phyloP scores from a whole-genome alignment of 2,329 filamentous ascomycete species.

The Harringtonia aguacate region DNA sequence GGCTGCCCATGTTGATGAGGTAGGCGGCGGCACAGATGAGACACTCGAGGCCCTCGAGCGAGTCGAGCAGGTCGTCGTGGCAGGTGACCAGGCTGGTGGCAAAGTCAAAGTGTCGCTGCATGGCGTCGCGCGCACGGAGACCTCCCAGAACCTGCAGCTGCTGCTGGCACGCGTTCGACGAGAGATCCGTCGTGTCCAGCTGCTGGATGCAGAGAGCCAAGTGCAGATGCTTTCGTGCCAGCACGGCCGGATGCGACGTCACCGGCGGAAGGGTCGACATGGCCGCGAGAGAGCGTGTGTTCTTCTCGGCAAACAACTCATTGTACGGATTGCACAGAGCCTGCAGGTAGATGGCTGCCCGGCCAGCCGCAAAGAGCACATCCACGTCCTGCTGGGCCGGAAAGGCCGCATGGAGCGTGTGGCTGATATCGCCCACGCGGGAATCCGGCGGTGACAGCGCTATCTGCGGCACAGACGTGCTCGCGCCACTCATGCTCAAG shows the following conservation, averaged over 20 bases:
- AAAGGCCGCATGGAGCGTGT: conserved; percentile 1
- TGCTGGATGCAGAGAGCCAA: conserved; percentile 20
- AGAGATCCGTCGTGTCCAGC: too few relatives aligned
- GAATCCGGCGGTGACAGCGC: background rate
- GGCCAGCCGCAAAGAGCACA: conserved; percentile 3
- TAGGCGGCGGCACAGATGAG: conserved; percentile 36
- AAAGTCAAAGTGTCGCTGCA: background rate
- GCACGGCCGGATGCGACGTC: conserved; percentile 22
- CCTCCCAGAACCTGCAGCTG: too few relatives aligned
- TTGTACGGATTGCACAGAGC: conserved; percentile 4
- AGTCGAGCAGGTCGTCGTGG: conserved; percentile 32
- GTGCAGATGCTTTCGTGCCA: conserved; percentile 22
- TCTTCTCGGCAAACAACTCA: background rate
- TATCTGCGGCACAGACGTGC: too few relatives aligned
- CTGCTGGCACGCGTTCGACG: too few relatives aligned
- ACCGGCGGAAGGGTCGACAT: conserved; percentile 1
- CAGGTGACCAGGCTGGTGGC: conserved; percentile 25
- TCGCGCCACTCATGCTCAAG: too few relatives aligned
- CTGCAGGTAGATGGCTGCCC: conserved; percentile 4
- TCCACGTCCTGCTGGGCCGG: conserved; percentile 3
- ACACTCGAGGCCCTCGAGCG: conserved; percentile 37
- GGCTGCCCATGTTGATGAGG: conserved; percentile 33
- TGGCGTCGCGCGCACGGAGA: too few relatives aligned
- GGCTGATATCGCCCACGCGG: background rate
- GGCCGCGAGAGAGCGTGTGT: conserved; percentile 1